A percentile compares a stretch with the other conserved stretches of the same genome.
These are phyloP conservation scores for Cercospora berteroae DNA, from an alignment of 2,329 filamentous ascomycete species.

Conservation along the genomic window DNA sequence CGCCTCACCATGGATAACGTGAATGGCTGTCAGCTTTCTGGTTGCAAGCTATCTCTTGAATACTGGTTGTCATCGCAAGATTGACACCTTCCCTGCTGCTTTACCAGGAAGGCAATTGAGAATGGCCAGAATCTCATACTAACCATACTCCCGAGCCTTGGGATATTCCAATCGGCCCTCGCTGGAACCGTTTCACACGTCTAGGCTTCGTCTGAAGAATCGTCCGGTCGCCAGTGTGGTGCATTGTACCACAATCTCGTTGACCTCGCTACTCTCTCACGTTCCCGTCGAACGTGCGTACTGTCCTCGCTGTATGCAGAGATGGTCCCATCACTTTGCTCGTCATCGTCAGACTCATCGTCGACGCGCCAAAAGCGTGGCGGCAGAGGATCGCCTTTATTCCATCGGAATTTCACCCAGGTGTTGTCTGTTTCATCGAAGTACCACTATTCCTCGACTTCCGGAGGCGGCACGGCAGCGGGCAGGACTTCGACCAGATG, in stretches of 20 bases:
- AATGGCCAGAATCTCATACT: neutral
- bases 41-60: neutral
- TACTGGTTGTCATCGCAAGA: neutral
- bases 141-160: neutral
- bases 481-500: constrained; percentile 39
- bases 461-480: constrained; percentile 33
- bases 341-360: neutral
- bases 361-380: neutral
- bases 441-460: constrained; percentile 28
- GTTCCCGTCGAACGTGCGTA: neutral
- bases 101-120: neutral
- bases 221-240: neutral
- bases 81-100: neutral
- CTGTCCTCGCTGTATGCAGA: neutral
- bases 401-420: neutral
- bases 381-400: neutral
- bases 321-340: neutral
- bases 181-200: neutral
- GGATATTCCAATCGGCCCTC: neutral
- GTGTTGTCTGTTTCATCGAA: neutral
- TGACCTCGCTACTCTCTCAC: neutral
- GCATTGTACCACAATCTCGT: neutral
- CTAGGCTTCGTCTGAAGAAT: neutral
- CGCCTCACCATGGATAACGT: neutral
- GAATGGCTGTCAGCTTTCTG: neutral